Evolutionary conservation across 352 stramenopile genomes (phyloP).

Genomic region (Phytophthora lateralis): DNA sequence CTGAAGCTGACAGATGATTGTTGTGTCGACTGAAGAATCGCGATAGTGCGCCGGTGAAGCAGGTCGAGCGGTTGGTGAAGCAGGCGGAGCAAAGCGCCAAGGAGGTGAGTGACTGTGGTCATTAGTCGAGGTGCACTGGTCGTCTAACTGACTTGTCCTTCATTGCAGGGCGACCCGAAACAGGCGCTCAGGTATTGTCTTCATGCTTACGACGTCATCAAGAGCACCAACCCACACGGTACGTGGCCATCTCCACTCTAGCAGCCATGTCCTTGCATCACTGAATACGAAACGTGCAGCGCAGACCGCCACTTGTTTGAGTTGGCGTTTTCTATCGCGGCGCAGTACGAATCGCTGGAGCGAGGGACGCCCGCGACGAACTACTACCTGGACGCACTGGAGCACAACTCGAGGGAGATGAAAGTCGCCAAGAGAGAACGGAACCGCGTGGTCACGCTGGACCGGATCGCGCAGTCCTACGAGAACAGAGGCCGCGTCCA

Average conservation of each 20-base stretch:
- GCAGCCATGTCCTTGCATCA: not conserved
- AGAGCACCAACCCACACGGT: conserved; percentile 72
- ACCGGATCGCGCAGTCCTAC: conserved; percentile 82
- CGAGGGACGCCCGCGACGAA: conserved; percentile 48
- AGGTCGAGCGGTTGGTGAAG: conserved; percentile 57
- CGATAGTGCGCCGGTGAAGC: conserved; percentile 56
- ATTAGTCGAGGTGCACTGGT: not conserved
- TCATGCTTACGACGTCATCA: conserved; percentile 69
- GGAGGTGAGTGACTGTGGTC: conserved; percentile 31
- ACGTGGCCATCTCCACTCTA: conserved; percentile 1
- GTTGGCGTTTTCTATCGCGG: conserved; percentile 74
- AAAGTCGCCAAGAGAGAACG: conserved; percentile 40
- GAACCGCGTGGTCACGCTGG: conserved; percentile 70
- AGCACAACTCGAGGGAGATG: conserved; percentile 41
- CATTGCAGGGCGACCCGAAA: conserved; percentile 43
- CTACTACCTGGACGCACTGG: conserved; percentile 76
- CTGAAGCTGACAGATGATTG: conserved; percentile 12
- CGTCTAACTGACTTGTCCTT: not conserved
- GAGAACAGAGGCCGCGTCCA: conserved; percentile 45
- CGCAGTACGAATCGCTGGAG: conserved; percentile 69
- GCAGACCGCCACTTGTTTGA: conserved; percentile 82
- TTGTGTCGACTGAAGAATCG: conserved; percentile 47
- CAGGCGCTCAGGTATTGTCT: conserved; percentile 70
- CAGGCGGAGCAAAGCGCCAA: conserved; percentile 53
- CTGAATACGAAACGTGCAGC: not conserved